phyloP scores from a whole-genome alignment of 139 green algal species.

The Tetradesmus obliquus region DNA sequence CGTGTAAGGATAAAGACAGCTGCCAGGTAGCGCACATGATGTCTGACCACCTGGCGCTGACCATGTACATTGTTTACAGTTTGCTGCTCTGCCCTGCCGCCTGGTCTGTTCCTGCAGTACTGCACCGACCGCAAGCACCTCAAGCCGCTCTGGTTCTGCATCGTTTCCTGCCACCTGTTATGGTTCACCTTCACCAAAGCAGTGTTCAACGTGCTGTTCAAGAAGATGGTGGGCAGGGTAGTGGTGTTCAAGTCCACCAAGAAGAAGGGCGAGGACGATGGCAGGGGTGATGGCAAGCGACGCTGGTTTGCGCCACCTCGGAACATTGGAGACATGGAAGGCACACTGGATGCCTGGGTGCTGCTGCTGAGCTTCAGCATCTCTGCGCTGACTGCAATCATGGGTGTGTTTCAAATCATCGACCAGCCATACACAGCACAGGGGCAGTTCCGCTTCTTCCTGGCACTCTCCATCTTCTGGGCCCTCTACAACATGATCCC shows the following conservation, averaged over 20 bases:
- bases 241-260: slow-evolving; percentile 47
- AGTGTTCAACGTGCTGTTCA: slow-evolving; percentile 33
- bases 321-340: slow-evolving; percentile 47
- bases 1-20: too few relatives aligned
- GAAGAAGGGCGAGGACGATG: slow-evolving; percentile 46
- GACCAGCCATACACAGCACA: slow-evolving; percentile 48
- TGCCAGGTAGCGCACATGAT: neutral
- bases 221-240: slow-evolving; percentile 13
- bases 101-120: slow-evolving; percentile 25
- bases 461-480: slow-evolving; percentile 48
- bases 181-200: slow-evolving; percentile 56
- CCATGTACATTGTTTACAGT: neutral
- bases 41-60: neutral
- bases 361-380: slow-evolving; percentile 29
- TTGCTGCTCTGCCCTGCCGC: neutral
- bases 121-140: slow-evolving; percentile 39
- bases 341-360: slow-evolving; percentile 39
- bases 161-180: slow-evolving; percentile 43
- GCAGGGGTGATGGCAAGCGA: neutral
- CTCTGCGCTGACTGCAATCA: slow-evolving; percentile 18
- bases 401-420: slow-evolving; percentile 45
- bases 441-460: slow-evolving; percentile 43
- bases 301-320: slow-evolving; percentile 2
- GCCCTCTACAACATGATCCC: slow-evolving; percentile 51
- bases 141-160: slow-evolving; percentile 50